Conservation (phyloP, 225 moss, liverwort and hornwort species). For the Marchantia paleacea region DNA sequence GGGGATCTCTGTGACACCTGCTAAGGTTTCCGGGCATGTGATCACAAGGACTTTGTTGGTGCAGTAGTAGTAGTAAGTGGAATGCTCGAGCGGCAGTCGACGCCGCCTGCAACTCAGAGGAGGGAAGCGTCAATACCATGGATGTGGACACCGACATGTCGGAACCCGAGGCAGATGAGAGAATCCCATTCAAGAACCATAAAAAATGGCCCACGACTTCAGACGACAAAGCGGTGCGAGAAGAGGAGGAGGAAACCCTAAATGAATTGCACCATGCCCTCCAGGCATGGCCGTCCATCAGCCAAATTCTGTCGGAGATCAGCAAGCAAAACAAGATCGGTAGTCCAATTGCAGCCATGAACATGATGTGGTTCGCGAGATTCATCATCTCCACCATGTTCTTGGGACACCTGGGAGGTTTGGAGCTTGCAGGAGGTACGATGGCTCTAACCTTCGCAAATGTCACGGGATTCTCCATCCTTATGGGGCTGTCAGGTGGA, state of each 20-base stretch:
- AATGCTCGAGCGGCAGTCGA: not conserved
- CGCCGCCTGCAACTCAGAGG: not conserved
- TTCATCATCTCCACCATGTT: slow-evolving; percentile 54
- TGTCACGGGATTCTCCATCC: slow-evolving; percentile 53
- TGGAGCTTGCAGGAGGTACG: slow-evolving; percentile 51
- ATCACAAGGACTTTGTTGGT: not conserved
- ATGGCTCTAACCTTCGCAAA: slow-evolving; percentile 52
- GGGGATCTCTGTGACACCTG: not conserved
- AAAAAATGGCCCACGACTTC: not conserved
- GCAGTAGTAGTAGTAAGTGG: not conserved
- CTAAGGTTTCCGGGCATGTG: not conserved
- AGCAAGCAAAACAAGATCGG: slow-evolving; percentile 36
- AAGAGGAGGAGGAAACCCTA: slow-evolving; percentile 10
- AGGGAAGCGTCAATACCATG: not conserved
- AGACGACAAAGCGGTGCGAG: not conserved
- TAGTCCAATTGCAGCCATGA: slow-evolving; percentile 45
- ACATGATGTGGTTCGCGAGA: slow-evolving; percentile 46
- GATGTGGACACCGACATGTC: not conserved
- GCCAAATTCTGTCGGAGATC: slow-evolving; percentile 14
- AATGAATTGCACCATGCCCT: slow-evolving; percentile 17
- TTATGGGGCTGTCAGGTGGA: slow-evolving; percentile 46
- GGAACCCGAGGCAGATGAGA: not conserved
- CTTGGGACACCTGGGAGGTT: slow-evolving; percentile 43
- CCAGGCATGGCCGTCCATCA: slow-evolving; percentile 17
- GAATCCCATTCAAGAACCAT: slow-evolving; percentile 1